Base-by-base conservation (phyloP, 2,329 filamentous ascomycete species). In the Chaetomium sp. region DNA sequence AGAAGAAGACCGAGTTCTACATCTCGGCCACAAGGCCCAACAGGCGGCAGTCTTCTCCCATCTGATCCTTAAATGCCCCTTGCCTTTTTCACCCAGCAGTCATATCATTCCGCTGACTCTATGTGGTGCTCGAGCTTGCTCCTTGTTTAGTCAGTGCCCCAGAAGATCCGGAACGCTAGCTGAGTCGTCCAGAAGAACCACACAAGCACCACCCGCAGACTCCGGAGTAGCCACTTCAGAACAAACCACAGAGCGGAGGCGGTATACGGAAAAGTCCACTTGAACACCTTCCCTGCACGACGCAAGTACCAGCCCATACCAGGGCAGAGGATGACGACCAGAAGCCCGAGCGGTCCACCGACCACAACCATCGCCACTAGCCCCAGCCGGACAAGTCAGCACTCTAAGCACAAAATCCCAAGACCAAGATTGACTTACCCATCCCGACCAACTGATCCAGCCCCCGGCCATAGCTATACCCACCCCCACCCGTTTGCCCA, bases 261-360 rank as follows among this genome's bases (percentile, higher is more conserved):
- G 21, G 51, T 23, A 38, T 63, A 53, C 2, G 60, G 60, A 6
- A 42, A 38, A 1, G 25, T 42, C 49, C 50, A 59, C 25, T 23
- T 55, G 12, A 63, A 1, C 2, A 49, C 35, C 38, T 27, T 27
- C 3, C 35, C 57, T 6, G 27, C 6, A 19, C 31, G 57, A 12
- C 57, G 57, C 42, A 64, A 31, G 53, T 53, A 57, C 51, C 51
- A 53, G 2, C 57, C 45, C 42, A 45, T 25, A 2, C 45, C 33
- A 8, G 62, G 62, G 51, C 57, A 64, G 53, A 57, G 23, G 2
- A 57, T 27, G 27, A 53, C 45, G 4, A 53, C 8, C 2, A 64
- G 42, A n/a, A 64, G 51, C 7, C 42, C 57, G 6, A 64, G 13
- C 12, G 57, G 57, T 1, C 51, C 62, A n/a, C 31, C 53, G 12